Percentiles rank a stretch among this genome's conserved stretches.
Evolutionary conservation across 2,329 filamentous ascomycete genomes (phyloP).

Genomic region (Aspergillus unguis): DNA sequence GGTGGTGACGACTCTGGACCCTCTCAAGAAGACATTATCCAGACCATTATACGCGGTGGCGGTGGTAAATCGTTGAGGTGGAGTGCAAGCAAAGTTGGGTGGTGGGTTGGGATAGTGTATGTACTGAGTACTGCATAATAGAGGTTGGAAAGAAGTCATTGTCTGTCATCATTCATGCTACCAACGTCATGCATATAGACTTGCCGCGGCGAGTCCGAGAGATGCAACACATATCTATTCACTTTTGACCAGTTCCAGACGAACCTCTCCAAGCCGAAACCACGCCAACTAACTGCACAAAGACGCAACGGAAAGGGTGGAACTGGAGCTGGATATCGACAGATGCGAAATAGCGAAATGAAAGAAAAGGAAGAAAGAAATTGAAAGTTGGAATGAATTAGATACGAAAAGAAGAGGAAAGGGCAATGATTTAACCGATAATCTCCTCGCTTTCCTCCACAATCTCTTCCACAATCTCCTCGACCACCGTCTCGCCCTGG

Average conservation of each 20-base stretch:
- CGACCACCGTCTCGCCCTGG: conserved; percentile 73
- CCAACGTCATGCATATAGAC: conserved; percentile 22
- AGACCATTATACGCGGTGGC: background rate
- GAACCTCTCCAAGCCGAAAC: conserved; percentile 16
- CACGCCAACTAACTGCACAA: conserved; percentile 20
- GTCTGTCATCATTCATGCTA: conserved; percentile 29
- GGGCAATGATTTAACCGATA: conserved; percentile 37
- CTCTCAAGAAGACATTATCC: too few relatives aligned
- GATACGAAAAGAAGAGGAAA: conserved; percentile 23
- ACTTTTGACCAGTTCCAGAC: conserved; percentile 23
- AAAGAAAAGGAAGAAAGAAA: conserved; percentile 22
- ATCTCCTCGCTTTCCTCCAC: conserved; percentile 80
- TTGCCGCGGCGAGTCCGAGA: conserved; percentile 12
- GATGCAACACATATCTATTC: conserved; percentile 28
- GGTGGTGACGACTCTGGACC: too few relatives aligned
- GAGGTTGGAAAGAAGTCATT: conserved; percentile 17
- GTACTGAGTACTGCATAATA: background rate
- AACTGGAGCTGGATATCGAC: conserved; percentile 20
- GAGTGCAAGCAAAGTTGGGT: background rate
- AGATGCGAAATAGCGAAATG: conserved; percentile 19
- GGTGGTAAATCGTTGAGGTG: background rate
- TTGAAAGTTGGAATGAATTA: conserved; percentile 26
- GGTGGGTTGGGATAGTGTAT: conserved; percentile 4
- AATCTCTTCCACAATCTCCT: conserved; percentile 85
- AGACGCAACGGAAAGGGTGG: conserved; percentile 21